Percentiles rank a stretch among this genome's conserved stretches.
These are phyloP conservation scores for Gossypium gossypioides DNA, from an alignment of 441 rosid genomes.

Conservation along the genomic window DNA sequence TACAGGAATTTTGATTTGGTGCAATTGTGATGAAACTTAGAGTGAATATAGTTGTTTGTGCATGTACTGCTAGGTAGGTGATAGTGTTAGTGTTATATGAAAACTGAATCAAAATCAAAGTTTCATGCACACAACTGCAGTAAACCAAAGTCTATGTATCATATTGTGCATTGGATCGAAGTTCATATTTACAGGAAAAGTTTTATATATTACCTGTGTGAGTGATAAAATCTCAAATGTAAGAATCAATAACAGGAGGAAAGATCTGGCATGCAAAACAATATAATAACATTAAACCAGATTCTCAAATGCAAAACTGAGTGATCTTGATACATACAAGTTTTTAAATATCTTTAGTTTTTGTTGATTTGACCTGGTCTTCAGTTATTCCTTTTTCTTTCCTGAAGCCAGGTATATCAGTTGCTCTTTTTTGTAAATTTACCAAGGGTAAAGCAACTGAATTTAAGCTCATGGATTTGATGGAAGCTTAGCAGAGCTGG, in stretches of 20 bases:
- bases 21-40: background rate
- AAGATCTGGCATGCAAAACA: background rate
- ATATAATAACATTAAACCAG: background rate
- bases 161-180: background rate
- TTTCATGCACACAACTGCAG: background rate
- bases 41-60: background rate
- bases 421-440: constrained; percentile 62
- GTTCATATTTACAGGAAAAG: background rate
- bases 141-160: background rate
- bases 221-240: background rate
- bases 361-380: constrained; percentile 38
- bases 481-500: constrained; percentile 81
- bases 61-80: background rate
- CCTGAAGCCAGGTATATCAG: constrained; percentile 67
- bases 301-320: background rate
- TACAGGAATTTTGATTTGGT: background rate
- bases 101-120: background rate
- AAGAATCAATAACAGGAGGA: background rate
- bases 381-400: constrained; percentile 55
- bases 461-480: constrained; percentile 64
- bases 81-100: background rate
- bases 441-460: constrained; percentile 65
- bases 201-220: background rate
- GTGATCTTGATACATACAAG: constrained; percentile 11
- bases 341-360: constrained; percentile 23